Base-by-base conservation (phyloP, 2,329 filamentous ascomycete genomes). In the Fusarium bulbicola region DNA sequence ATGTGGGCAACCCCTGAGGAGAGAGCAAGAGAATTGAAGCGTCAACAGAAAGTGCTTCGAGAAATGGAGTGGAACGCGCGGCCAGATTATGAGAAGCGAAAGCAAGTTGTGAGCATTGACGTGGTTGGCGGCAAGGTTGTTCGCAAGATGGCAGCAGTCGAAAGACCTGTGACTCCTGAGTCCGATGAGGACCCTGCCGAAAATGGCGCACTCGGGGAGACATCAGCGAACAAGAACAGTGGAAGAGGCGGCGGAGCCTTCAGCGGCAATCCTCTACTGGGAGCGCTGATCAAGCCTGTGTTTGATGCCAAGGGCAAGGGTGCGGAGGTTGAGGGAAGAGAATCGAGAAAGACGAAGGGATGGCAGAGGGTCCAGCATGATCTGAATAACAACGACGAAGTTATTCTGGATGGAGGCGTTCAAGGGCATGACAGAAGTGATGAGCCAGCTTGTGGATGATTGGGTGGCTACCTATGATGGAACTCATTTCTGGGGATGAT, bases 1-100 rank as follows among this genome's bases (percentile, higher is more conserved):
- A 92, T 96, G 84, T 97, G 95, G 95, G 93, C 94, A 56, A 94
- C 86, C 21, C 94, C 95, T 0, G 91, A 93, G 72, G 94, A 97
- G 81, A 88, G 95, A 46, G 95, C 95, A 2, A 86, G 91, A 73
- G 94, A 96, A 80, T 84, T 97, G 64, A 97, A 95, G 82, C 89
- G 91, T 65, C 95, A 97, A 82, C 95, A 97, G 82, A 93, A 93
- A 80, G 85, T 95, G 7, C 82, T 97, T 74, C 86, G 94, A 10
- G 94, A 97, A 82, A 91, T 96, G 86, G 93, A 97, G 77, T 97
- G 95, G 91, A 93, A 92, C 74, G 91, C 92, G 8, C 86, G 89
- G 58, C 94, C 95, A 0, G 95, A 97, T 70, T 97, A 95, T 81
- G 95, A 98, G 84, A 97, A 95, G 87, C 88, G 93, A 66, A 90